Conservation (phyloP, 305 asterid genomes). For the Rubia tinctorum region DNA sequence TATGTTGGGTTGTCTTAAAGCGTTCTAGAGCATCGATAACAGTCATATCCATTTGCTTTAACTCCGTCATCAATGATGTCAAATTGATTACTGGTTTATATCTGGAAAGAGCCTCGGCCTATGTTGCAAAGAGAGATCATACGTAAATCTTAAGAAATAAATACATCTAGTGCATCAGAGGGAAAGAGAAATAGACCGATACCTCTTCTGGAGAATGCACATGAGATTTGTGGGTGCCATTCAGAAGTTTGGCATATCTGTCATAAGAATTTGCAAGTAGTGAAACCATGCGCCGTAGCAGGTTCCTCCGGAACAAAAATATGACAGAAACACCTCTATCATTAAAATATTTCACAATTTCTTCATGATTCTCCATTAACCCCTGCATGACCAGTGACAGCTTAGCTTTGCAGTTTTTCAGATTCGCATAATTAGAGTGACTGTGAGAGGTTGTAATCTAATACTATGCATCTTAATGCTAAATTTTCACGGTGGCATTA, state of each 20-base stretch:
- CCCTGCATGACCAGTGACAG: slow-evolving; percentile 48
- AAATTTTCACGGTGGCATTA: background rate
- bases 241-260: slow-evolving; percentile 70
- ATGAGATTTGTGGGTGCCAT: slow-evolving; percentile 89
- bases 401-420: slow-evolving; percentile 15
- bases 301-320: slow-evolving; percentile 79
- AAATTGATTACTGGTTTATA: slow-evolving; percentile 62
- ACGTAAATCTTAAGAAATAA: background rate
- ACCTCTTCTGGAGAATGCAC: slow-evolving; percentile 89
- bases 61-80: slow-evolving; percentile 44
- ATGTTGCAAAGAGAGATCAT: slow-evolving; percentile 12
- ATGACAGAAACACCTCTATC: slow-evolving; percentile 66
- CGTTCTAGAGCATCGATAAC: slow-evolving; percentile 46
- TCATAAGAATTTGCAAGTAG: slow-evolving; percentile 79
- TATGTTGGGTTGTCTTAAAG: slow-evolving; percentile 56
- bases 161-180: background rate
- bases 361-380: slow-evolving; percentile 59
- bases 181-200: background rate
- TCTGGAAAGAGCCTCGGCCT: slow-evolving; percentile 71
- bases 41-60: slow-evolving; percentile 53
- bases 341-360: slow-evolving; percentile 66
- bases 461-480: background rate
- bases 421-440: background rate
- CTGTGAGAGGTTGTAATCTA: background rate
- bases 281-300: slow-evolving; percentile 78